Base-by-base conservation (phyloP, 2,329 filamentous ascomycete genomes). In the Cercospora citrullina region DNA sequence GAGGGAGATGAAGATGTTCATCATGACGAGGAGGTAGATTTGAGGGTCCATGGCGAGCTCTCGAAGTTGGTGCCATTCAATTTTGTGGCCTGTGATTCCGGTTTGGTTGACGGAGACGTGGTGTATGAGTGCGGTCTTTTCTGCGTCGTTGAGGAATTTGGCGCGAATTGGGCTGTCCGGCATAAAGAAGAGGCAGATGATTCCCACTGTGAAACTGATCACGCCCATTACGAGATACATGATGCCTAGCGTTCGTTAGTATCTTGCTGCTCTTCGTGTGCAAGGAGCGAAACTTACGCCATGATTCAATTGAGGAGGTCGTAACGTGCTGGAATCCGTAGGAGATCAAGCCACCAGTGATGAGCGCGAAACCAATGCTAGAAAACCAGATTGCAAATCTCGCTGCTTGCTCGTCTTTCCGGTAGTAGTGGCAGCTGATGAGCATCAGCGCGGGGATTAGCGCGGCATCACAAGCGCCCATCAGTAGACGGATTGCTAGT, bases 341-440 rank as follows among this genome's bases (percentile, higher is more conserved):
- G 0, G 87, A 87, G 5, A 87, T 73, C 0, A 82, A 80, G 0
- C 85, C 86, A 0, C 86, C 87, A 6, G 87, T 61, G 42, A 89
- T 86, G 4, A 83, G 87, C 0, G 85, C 85, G 0, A 84, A 65
- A 0, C 87, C 87, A 60, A 87, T 90, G 0, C 86, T 88, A 3
- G 85, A 82, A 70, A 91, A 91, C 89, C 89, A 91, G 12, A 84
- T 84, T 0, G 87, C 87, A 3, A 90, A 84, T 0, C 89, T 82
- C 18, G 89, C 76, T 0, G 88, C 87, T 76, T 91, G 89, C 72
- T 91, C 88, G n/a, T 72, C 71, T 21, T 71, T 67, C 12, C 71
- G 65, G 31, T 75, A 76, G 67, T 77, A 78, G 28, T 71, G 68
- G 42, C 65, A 64, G 55, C 67, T 71, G 14, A 72, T 63, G 30